A percentile compares a stretch with the other conserved stretches of the same genome.
Evolutionary conservation across 2,329 filamentous ascomycete genomes (phyloP).

Genomic region (Chaetomium sp.): DNA sequence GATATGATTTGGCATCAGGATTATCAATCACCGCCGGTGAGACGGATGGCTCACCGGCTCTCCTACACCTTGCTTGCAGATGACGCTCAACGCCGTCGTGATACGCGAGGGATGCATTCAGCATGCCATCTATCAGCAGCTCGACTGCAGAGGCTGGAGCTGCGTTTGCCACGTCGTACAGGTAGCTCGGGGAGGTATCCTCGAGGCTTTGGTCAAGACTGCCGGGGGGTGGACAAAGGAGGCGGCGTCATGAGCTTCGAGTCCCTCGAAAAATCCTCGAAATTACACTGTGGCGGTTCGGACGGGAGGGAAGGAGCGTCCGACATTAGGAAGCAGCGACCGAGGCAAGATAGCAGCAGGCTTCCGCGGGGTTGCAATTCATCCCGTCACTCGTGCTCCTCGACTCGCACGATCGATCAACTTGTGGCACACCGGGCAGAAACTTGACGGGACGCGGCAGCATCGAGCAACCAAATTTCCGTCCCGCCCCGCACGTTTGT

Average conservation of each 20-base stretch:
- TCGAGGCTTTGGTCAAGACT: neutral
- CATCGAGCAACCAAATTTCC: conserved; percentile 23
- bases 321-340: neutral
- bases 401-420: conserved; percentile 4
- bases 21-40: neutral
- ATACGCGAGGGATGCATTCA: neutral
- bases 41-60: neutral
- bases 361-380: neutral
- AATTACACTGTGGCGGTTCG: neutral
- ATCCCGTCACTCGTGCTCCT: neutral
- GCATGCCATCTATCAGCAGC: neutral
- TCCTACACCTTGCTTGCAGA: conserved; percentile 8
- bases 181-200: neutral
- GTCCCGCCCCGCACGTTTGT: conserved; percentile 21
- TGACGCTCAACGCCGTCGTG: neutral
- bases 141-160: neutral
- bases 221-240: neutral
- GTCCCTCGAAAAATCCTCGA: neutral
- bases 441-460: conserved; percentile 24
- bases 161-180: neutral
- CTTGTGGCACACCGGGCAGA: neutral
- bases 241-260: neutral
- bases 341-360: neutral
- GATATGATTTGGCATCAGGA: neutral
- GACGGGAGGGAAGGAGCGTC: neutral